phyloP scores from a whole-genome alignment of 2,329 filamentous ascomycete genomes.

The Cryphonectria radicalis region DNA sequence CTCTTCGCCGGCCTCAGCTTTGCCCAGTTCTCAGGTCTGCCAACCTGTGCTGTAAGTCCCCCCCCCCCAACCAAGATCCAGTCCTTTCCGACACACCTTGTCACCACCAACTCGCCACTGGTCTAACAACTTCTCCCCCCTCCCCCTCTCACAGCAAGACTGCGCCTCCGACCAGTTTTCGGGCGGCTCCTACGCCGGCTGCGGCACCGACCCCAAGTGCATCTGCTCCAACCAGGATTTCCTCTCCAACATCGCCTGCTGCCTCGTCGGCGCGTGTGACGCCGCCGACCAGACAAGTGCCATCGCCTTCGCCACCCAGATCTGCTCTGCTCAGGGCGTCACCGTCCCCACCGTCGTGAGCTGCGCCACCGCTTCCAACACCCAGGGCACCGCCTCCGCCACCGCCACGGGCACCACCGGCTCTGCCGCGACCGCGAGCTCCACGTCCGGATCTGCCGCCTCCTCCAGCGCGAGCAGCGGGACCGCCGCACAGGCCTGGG shows the following conservation, averaged over 20 bases:
- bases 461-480: slow-evolving; percentile 17
- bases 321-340: slow-evolving; percentile 41
- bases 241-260: slow-evolving; percentile 46
- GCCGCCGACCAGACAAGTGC: slow-evolving; percentile 37
- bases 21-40: slow-evolving; percentile 53
- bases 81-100: neutral
- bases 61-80: neutral
- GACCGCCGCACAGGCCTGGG: slow-evolving; percentile 20
- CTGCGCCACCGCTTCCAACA: slow-evolving; percentile 33
- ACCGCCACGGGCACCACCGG: slow-evolving; percentile 26
- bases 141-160: slow-evolving; percentile 32
- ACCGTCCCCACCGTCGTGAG: slow-evolving; percentile 39
- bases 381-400: slow-evolving; percentile 18
- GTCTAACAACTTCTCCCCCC: neutral
- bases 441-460: slow-evolving; percentile 26
- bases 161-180: slow-evolving; percentile 39
- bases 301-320: slow-evolving; percentile 38
- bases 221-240: slow-evolving; percentile 48
- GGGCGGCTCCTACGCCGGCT: slow-evolving; percentile 39
- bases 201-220: slow-evolving; percentile 42
- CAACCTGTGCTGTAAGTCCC: slow-evolving; percentile 58
- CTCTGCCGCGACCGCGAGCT: slow-evolving; percentile 26
- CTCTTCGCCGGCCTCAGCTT: slow-evolving; percentile 57
- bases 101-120: neutral
- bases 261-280: slow-evolving; percentile 39